Evolutionary conservation across 1,139 yeast species (phyloP).

Genomic region (Komagataea norvegica): DNA sequence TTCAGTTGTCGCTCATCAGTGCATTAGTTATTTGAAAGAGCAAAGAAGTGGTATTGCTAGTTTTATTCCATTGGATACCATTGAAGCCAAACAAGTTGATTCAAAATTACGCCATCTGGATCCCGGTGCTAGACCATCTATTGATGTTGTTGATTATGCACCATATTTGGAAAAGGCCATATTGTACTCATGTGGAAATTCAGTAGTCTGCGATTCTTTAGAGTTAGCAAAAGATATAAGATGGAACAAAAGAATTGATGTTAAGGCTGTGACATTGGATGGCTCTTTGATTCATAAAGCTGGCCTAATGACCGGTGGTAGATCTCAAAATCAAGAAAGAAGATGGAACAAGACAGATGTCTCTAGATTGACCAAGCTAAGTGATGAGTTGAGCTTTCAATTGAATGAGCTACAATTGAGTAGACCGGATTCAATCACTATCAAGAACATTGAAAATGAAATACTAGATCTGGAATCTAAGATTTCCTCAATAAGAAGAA

Average conservation of each 20-base stretch:
- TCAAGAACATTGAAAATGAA: slow-evolving; percentile 56
- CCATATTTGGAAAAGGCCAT: slow-evolving; percentile 71
- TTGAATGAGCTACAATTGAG: slow-evolving; percentile 45
- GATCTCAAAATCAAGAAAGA: slow-evolving; percentile 34
- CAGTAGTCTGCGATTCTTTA: slow-evolving; percentile 74
- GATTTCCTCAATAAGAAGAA: slow-evolving; percentile 47
- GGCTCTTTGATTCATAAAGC: slow-evolving; percentile 84
- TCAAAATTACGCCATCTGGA: slow-evolving; percentile 53
- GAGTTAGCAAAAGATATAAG: slow-evolving; percentile 65
- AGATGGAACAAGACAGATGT: slow-evolving; percentile 79
- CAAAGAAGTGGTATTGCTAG: slow-evolving; percentile 83
- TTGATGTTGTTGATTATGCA: slow-evolving; percentile 72
- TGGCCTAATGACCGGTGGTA: slow-evolving; percentile 93
- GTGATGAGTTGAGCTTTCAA: slow-evolving; percentile 56
- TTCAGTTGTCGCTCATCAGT: slow-evolving; percentile 68
- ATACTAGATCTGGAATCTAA: slow-evolving; percentile 49
- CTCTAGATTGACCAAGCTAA: slow-evolving; percentile 49
- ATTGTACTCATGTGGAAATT: slow-evolving; percentile 73
- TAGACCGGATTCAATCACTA: slow-evolving; percentile 52
- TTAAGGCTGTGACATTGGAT: slow-evolving; percentile 73
- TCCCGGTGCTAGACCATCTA: slow-evolving; percentile 53
- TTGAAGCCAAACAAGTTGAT: slow-evolving; percentile 58
- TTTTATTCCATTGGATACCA: slow-evolving; percentile 82
- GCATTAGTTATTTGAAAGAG: slow-evolving; percentile 79
- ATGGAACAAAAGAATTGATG: slow-evolving; percentile 59